Evolutionary conservation across 352 stramenopile genomes (phyloP).

Genomic region (Globisporangium middletonii): DNA sequence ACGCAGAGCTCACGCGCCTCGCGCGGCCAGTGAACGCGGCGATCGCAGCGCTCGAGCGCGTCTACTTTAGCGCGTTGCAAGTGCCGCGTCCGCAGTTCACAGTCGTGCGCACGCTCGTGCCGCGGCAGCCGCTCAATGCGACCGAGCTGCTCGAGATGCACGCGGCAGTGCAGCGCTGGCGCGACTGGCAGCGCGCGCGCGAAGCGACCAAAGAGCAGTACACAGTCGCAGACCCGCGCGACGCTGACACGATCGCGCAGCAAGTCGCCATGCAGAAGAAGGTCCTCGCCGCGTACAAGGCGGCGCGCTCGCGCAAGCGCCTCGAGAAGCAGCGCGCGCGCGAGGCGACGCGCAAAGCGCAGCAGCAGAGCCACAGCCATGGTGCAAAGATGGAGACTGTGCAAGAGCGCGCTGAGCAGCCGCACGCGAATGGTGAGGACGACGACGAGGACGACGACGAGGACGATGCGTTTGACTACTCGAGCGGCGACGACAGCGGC

Average conservation of each 20-base stretch:
- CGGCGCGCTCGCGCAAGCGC: slow-evolving; percentile 50
- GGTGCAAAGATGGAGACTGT: slow-evolving; percentile 55
- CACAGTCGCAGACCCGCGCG: slow-evolving; percentile 52
- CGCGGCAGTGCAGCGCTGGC: slow-evolving; percentile 30
- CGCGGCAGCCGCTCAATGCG: slow-evolving; percentile 34
- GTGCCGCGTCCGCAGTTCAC: slow-evolving; percentile 26
- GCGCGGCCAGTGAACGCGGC: slow-evolving; percentile 37
- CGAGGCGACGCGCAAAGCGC: slow-evolving; percentile 31
- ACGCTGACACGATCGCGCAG: slow-evolving; percentile 38
- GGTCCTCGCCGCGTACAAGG: slow-evolving; percentile 61
- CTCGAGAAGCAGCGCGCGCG: slow-evolving; percentile 49
- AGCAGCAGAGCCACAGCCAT: slow-evolving; percentile 11
- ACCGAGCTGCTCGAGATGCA: slow-evolving; percentile 34
- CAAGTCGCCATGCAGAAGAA: slow-evolving; percentile 57
- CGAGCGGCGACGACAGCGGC: slow-evolving; percentile 41
- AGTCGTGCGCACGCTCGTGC: slow-evolving; percentile 35
- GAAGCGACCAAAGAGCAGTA: slow-evolving; percentile 65
- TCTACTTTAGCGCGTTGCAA: slow-evolving; percentile 11
- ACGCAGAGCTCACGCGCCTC: slow-evolving; percentile 28
- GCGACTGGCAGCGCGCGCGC: slow-evolving; percentile 38
- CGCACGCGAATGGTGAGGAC: slow-evolving; percentile 20
- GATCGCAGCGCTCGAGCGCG: slow-evolving; percentile 26
- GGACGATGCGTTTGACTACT: slow-evolving; percentile 42
- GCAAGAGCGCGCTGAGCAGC: slow-evolving; percentile 38
- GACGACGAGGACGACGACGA: slow-evolving; percentile 20